Percentiles rank a stretch among this genome's conserved stretches.
Evolutionary conservation across 371 early-diverging fungal genomes (phyloP).

Genomic region (Smittium culicis): DNA sequence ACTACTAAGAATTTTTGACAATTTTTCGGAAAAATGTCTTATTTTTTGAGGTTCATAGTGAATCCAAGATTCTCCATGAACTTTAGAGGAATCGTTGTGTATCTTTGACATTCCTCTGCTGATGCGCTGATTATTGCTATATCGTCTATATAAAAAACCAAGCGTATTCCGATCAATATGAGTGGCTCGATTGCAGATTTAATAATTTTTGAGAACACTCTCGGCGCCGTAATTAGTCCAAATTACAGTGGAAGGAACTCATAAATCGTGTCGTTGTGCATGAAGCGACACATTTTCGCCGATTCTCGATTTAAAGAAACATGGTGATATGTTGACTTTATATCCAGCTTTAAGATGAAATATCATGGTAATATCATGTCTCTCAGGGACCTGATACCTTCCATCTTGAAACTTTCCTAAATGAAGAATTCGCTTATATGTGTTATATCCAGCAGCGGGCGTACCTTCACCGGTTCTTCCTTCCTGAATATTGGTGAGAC

Average conservation of each 20-base stretch:
- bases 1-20: no score
- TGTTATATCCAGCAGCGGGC: neutral
- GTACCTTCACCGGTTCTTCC: neutral
- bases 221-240: conserved; percentile 34
- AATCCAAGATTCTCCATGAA: no score
- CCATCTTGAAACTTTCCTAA: conserved; percentile 15
- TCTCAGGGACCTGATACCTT: conserved; percentile 26
- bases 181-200: conserved; percentile 26
- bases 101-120: conserved; percentile 6
- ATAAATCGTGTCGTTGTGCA: conserved; percentile 33
- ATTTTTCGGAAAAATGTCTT: no score
- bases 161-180: conserved; percentile 22
- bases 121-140: conserved; percentile 18
- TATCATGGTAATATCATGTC: conserved; percentile 19
- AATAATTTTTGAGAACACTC: conserved; percentile 33
- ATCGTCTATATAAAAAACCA: conserved; percentile 31
- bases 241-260: conserved; percentile 34
- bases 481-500: neutral
- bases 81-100: conserved; percentile 12
- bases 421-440: neutral
- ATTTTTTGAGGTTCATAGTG: no score
- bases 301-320: conserved; percentile 19
- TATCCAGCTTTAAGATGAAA: conserved; percentile 25
- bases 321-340: conserved; percentile 31
- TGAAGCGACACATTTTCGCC: conserved; percentile 15